Percentiles rank a stretch among this genome's conserved stretches.
Evolutionary conservation across 345 rosid genomes (phyloP).

Genomic region (Firmiana major): DNA sequence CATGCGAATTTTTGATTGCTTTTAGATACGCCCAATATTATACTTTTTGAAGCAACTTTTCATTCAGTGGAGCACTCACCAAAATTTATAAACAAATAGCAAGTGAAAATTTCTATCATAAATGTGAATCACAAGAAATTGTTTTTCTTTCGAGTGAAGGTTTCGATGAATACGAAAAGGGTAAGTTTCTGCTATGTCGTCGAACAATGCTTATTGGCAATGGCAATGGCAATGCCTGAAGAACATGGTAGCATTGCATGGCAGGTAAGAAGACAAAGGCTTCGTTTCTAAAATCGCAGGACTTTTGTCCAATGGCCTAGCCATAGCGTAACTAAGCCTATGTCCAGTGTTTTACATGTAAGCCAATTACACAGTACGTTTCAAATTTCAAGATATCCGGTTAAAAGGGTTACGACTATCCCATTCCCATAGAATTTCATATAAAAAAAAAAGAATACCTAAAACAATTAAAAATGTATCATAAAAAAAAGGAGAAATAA

Average conservation of each 20-base stretch:
- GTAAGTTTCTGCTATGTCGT: background rate
- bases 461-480: background rate
- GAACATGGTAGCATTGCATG: background rate
- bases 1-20: too few species aligned
- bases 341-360: background rate
- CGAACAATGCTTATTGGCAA: background rate
- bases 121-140: background rate
- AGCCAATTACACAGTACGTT: background rate
- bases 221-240: background rate
- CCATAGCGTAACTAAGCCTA: too few species aligned
- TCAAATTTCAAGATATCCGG: background rate
- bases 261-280: background rate
- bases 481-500: constrained; percentile 1
- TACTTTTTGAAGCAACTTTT: too few species aligned
- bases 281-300: background rate
- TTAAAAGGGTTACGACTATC: background rate
- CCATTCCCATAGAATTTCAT: background rate
- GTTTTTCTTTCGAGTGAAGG: background rate
- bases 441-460: background rate
- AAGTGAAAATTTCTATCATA: too few species aligned
- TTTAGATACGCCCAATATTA: too few species aligned
- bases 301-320: too few species aligned
- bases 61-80: too few species aligned
- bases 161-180: background rate
- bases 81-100: too few species aligned